Base-by-base conservation (phyloP, 495 filamentous ascomycete species). In the Penicillium cinerascens region DNA sequence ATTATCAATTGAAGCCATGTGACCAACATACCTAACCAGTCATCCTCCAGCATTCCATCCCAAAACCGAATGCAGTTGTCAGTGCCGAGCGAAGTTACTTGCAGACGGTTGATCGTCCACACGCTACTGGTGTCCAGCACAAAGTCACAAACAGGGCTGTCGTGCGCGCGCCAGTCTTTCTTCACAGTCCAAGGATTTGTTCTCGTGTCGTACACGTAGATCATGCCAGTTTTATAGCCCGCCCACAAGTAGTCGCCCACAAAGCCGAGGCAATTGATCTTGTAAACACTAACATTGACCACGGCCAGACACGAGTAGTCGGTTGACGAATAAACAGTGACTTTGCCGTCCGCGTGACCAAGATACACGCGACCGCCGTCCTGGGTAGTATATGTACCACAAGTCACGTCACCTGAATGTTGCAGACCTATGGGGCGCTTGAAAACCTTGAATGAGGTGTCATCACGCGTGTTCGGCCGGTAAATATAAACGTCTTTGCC, bases 121-220 rank as follows among this genome's bases (percentile, higher is more conserved):
- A 91, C 81, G 66, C 89, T 91, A 42, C 89, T 88, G 4, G 78
- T 76, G 66, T 98, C 93, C 11, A 87, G 82, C 42, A 87, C 72
- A 16, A 98, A 81, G 43, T 81, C 81, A 37, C 85, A 80, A 3
- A 96, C 86, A 13, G 91, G 87, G 49, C 86, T 87, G 21, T 87
- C 85, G 68, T 96, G 92, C 26, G 91, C 92, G 54, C 83, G 82
- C 92, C 92, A 98, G 58, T 96, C 91, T 70, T 98, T 98, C 73
- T 86, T 86, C 13, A 92, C 84, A 6, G 74, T 80, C 93, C 93
- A 98, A 0, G 95, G 93, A 29, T 82, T 85, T 21, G 82, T 80
- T 7, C 68, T 79, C 25, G 89, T 87, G 62, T 97, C 92, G 64
- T 96, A 98, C 11, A 97, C 87, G 55, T 89, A 91, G 25, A 96